Percentiles rank a stretch among this genome's conserved stretches.
Conservation (phyloP, 225 moss, liverwort and hornwort species). For the Asterella californica region DNA sequence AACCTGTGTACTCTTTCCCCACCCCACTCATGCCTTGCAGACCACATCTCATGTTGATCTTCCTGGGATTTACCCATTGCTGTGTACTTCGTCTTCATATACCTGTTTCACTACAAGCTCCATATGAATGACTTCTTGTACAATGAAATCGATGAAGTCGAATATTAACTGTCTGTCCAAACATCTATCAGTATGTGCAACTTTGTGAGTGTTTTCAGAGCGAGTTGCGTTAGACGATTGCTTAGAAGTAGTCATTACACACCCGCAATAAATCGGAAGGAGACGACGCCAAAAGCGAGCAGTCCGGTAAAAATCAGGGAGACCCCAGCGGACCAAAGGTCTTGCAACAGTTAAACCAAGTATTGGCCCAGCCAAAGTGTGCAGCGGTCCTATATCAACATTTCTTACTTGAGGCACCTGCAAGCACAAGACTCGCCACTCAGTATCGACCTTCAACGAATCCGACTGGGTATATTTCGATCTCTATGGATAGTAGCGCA, state of each 20-base stretch:
- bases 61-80: slow-evolving; percentile 55
- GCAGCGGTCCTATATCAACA: slow-evolving; percentile 25
- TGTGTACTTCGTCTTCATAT: slow-evolving; percentile 88
- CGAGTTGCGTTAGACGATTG: background rate
- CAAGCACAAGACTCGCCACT: background rate
- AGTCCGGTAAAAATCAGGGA: slow-evolving; percentile 88
- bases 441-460: background rate
- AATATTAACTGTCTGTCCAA: background rate
- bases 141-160: background rate
- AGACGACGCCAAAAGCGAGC: slow-evolving; percentile 88
- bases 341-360: slow-evolving; percentile 68
- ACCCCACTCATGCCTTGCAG: slow-evolving; percentile 96
- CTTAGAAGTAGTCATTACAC: background rate
- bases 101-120: slow-evolving; percentile 65
- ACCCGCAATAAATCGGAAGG: slow-evolving; percentile 91
- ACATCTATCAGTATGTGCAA: background rate
- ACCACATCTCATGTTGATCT: slow-evolving; percentile 67
- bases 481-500: too few species aligned
- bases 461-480: too few species aligned
- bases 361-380: slow-evolving; percentile 65
- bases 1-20: slow-evolving; percentile 95
- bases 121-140: slow-evolving; percentile 57
- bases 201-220: background rate
- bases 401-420: slow-evolving; percentile 34
- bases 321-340: slow-evolving; percentile 70